These are phyloP conservation scores for Neoboletus magnificus DNA, from an alignment of 768 basidiomycete species.

Conservation along the genomic window DNA sequence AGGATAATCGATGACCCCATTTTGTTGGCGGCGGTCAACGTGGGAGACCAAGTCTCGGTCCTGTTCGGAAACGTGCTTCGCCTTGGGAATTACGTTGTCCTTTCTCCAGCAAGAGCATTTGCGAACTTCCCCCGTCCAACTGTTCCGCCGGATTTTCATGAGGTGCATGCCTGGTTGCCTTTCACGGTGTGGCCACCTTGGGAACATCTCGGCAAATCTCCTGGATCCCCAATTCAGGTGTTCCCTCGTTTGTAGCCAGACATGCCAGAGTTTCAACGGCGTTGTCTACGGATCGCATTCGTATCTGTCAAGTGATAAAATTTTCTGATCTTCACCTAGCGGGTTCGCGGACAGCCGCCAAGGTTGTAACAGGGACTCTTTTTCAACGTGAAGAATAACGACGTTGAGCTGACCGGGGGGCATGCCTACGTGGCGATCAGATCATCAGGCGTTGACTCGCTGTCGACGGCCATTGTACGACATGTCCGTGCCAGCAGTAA, in stretches of 20 bases:
- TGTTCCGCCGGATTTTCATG: constrained; percentile 27
- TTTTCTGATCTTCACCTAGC: constrained; percentile 17
- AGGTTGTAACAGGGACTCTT: constrained; percentile 12
- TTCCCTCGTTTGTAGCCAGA: not conserved
- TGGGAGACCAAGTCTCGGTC: constrained; percentile 7
- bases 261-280: not conserved
- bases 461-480: not conserved
- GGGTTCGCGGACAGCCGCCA: constrained; percentile 8
- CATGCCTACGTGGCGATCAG: not conserved
- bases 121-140: constrained; percentile 3
- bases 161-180: not conserved
- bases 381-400: constrained; percentile 1
- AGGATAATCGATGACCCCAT: constrained; percentile 10
- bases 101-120: constrained; percentile 1
- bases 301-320: not conserved
- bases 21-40: constrained; percentile 1
- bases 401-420: not conserved
- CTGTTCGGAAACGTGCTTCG: not conserved
- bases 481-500: not conserved
- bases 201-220: constrained; percentile 26
- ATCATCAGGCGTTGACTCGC: not conserved
- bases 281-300: constrained; percentile 1
- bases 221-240: not conserved
- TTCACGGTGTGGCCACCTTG: constrained; percentile 22
- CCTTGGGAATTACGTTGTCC: constrained; percentile 15